Evolutionary conservation across 441 rosid genomes (phyloP).

Genomic region (Pelargonium cotyledonis): DNA sequence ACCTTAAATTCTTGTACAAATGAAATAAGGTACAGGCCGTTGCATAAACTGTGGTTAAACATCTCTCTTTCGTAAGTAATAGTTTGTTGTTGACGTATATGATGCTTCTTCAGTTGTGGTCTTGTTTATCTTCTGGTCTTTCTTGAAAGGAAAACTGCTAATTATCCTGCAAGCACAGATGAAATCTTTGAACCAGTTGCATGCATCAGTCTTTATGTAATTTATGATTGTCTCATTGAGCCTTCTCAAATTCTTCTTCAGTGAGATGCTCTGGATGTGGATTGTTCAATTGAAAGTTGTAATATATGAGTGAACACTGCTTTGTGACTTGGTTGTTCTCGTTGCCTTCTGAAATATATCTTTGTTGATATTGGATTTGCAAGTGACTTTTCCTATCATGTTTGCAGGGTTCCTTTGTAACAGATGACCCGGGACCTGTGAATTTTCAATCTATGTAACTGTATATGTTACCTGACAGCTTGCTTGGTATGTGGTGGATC

Average conservation of each 20-base stretch:
- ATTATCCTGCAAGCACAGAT: conserved; percentile 1
- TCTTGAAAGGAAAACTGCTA: neutral
- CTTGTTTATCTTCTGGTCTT: conserved; percentile 1
- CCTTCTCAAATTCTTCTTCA: neutral
- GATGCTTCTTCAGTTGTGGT: neutral
- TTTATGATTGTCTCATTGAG: neutral
- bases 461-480: neutral
- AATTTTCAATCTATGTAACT: neutral
- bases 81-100: neutral
- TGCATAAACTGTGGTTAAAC: neutral
- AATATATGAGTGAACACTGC: neutral
- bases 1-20: neutral
- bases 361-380: neutral
- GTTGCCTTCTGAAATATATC: neutral
- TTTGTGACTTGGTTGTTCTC: neutral
- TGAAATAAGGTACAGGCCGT: neutral
- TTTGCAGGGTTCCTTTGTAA: neutral
- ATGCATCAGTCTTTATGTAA: neutral
- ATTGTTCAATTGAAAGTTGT: neutral
- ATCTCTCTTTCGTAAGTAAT: neutral
- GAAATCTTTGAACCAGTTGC: neutral
- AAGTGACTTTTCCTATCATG: neutral
- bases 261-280: neutral
- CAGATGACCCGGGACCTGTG: neutral
- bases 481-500: neutral